These are phyloP conservation scores for Elsinoe batatas DNA, from an alignment of 2,329 filamentous ascomycete genomes.

Conservation along the genomic window DNA sequence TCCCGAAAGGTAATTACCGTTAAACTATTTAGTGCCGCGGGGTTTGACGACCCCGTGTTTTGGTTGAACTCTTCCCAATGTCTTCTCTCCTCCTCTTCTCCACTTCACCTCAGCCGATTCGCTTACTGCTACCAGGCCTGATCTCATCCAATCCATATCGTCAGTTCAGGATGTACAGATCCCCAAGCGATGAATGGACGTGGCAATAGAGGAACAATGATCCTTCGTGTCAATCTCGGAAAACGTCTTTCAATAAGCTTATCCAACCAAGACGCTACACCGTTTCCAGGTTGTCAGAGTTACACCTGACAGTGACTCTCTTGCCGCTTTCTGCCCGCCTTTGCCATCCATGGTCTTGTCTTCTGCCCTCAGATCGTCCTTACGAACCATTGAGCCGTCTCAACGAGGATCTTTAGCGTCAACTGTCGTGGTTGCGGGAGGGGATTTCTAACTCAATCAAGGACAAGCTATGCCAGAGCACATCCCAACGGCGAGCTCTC, in stretches of 20 bases:
- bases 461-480: background rate
- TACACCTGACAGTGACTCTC: background rate
- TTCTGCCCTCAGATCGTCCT: background rate
- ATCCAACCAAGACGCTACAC: background rate
- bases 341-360: background rate
- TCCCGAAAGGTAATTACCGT: background rate
- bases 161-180: no score
- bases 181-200: no score
- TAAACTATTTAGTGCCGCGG: background rate
- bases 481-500: background rate
- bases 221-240: no score
- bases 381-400: background rate
- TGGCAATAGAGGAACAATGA: no score
- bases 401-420: background rate
- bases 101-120: background rate
- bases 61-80: background rate
- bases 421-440: background rate
- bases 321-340: background rate
- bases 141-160: no score
- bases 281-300: background rate
- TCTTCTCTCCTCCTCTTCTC: background rate
- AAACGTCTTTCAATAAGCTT: slow-evolving; percentile 12
- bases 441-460: background rate
- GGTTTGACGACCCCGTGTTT: background rate
- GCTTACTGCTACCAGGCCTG: no score